These are phyloP conservation scores for Micractinium sp. DNA, from an alignment of 139 green algal genomes.

Conservation along the genomic window DNA sequence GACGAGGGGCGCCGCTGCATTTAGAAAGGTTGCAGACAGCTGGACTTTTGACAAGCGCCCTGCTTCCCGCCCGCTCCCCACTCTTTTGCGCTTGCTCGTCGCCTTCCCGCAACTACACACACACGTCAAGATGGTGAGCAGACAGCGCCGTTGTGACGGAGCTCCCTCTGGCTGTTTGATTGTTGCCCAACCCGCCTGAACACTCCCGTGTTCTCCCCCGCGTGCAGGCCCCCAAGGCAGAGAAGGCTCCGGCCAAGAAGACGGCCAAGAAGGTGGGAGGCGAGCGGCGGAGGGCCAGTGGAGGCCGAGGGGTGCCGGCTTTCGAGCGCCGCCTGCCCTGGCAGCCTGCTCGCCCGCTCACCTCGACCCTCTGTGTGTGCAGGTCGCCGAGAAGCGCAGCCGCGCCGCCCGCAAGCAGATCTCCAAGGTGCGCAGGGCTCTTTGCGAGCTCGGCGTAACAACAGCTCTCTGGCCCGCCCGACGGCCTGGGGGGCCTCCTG, in stretches of 20 bases:
- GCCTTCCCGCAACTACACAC: not conserved
- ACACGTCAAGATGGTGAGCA: not conserved
- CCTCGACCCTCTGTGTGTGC: not conserved
- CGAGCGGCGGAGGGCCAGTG: not conserved
- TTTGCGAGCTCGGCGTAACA: constrained; percentile 1
- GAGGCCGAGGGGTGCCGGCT: not conserved
- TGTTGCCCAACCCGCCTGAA: not conserved
- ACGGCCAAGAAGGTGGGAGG: constrained; percentile 50
- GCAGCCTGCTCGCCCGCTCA: not conserved
- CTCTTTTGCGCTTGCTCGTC: not conserved
- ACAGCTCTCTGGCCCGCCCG: not conserved
- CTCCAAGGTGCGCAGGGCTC: constrained; percentile 37
- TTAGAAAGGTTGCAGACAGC: not conserved
- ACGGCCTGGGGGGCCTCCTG: not conserved
- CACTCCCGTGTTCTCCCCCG: not conserved
- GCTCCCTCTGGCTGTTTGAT: not conserved
- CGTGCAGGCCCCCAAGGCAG: constrained; percentile 36
- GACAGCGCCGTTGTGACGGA: too few relatives aligned
- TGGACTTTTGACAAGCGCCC: not conserved
- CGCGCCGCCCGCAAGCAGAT: constrained; percentile 41
- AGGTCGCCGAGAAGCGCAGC: constrained; percentile 53
- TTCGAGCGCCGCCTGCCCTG: not conserved
- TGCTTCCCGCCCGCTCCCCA: not conserved
- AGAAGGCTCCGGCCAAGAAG: constrained; percentile 55
- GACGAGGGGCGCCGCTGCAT: not conserved